A percentile compares a stretch with the other conserved stretches of the same genome.
Conservation (phyloP, 331 rosid genomes). For the Phaseolus coccineus region DNA sequence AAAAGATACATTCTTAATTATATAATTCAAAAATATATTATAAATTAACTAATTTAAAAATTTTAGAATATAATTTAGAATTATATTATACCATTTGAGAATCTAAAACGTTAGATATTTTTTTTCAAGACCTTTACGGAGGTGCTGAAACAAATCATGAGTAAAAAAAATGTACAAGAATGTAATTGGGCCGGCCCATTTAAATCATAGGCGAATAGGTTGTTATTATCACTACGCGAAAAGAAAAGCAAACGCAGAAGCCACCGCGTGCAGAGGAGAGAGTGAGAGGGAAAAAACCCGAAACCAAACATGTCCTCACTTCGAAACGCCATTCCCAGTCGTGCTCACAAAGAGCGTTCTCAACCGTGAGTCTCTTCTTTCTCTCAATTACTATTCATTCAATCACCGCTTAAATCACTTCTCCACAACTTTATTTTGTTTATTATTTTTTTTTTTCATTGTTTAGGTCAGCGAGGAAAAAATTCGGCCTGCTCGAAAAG, state of each 20-base stretch:
- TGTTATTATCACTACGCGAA: neutral
- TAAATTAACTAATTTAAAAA: too few species aligned
- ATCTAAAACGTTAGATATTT: too few species aligned
- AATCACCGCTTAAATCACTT: neutral
- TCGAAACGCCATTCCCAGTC: slow-evolving; percentile 72
- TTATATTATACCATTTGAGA: too few species aligned
- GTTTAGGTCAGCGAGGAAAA: slow-evolving; percentile 66
- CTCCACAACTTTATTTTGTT: neutral
- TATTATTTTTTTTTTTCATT: neutral
- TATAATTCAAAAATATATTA: too few species aligned
- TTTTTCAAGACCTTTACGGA: too few species aligned
- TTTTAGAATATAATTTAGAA: too few species aligned
- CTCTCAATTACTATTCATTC: neutral
- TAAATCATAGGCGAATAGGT: neutral
- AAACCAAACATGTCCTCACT: slow-evolving; percentile 67
- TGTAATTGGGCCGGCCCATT: slow-evolving; percentile 20
- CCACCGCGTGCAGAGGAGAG: neutral
- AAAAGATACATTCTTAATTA: too few species aligned
- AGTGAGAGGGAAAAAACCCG: neutral
- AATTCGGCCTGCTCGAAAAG: slow-evolving; percentile 81
- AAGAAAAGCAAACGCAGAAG: neutral
- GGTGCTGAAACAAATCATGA: too few species aligned
- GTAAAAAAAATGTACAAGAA: too few species aligned
- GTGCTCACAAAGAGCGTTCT: slow-evolving; percentile 88
- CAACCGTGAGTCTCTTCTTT: slow-evolving; percentile 67